Evolutionary conservation across 805 yeast species (phyloP).

Genomic region (Candida maesae): DNA sequence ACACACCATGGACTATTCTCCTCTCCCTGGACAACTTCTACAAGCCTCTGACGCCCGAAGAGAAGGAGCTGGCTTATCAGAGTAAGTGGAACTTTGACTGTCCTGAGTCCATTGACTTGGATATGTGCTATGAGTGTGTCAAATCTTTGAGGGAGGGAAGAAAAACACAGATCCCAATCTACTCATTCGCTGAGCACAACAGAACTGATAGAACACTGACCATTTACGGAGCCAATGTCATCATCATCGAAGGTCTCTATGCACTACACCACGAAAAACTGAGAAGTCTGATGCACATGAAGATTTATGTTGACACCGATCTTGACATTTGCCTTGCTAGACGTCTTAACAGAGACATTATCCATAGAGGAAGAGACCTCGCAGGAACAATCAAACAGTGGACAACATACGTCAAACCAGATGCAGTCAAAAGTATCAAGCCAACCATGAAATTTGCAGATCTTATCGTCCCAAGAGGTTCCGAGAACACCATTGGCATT

Average conservation of each 20-base stretch:
- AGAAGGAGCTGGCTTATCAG: slow-evolving; percentile 58
- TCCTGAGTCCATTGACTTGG: slow-evolving; percentile 83
- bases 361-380: slow-evolving; percentile 81
- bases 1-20: slow-evolving; percentile 93
- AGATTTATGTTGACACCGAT: slow-evolving; percentile 91
- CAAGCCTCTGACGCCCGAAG: slow-evolving; percentile 61
- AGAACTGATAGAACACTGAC: slow-evolving; percentile 61
- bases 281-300: slow-evolving; percentile 74
- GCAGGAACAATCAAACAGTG: slow-evolving; percentile 83
- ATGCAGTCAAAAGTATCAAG: slow-evolving; percentile 68
- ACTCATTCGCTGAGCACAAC: slow-evolving; percentile 62
- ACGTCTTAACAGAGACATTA: slow-evolving; percentile 80
- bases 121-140: slow-evolving; percentile 61
- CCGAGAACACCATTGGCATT: slow-evolving; percentile 78
- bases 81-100: slow-evolving; percentile 82
- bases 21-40: slow-evolving; percentile 90
- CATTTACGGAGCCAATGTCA: slow-evolving; percentile 91
- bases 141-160: slow-evolving; percentile 66
- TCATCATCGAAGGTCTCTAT: slow-evolving; percentile 88
- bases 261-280: slow-evolving; percentile 71
- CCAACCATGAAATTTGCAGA: slow-evolving; percentile 82
- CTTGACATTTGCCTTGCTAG: slow-evolving; percentile 89
- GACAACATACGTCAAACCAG: slow-evolving; percentile 89
- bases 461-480: slow-evolving; percentile 85
- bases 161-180: slow-evolving; percentile 61